Conservation (phyloP, 2,329 filamentous ascomycete genomes). For the Penicillium sp. region DNA sequence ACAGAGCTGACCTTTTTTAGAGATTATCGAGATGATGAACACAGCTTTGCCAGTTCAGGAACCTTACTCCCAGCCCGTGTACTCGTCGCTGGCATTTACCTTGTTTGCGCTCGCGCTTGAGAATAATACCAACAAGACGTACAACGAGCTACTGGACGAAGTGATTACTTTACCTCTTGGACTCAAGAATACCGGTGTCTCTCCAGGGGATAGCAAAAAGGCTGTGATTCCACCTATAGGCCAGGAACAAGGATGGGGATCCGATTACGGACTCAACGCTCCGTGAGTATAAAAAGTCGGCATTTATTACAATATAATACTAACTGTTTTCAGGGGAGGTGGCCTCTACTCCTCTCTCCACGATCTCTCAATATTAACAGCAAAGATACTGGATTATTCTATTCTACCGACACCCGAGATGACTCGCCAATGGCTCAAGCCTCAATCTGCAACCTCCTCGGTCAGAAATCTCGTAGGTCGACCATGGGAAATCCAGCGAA, state of each 20-base stretch:
- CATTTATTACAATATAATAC: too few relatives aligned
- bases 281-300: too few relatives aligned
- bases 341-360: conserved; percentile 34
- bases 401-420: conserved; percentile 22
- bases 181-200: conserved; percentile 22
- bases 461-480: conserved; percentile 30
- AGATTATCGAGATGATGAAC: conserved; percentile 3
- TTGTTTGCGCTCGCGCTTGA: conserved; percentile 35
- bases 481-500: conserved; percentile 38
- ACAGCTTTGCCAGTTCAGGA: conserved; percentile 12
- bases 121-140: conserved; percentile 22
- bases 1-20: not conserved
- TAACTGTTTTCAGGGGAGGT: conserved; percentile 25
- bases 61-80: conserved; percentile 35
- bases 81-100: conserved; percentile 41
- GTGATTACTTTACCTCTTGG: conserved; percentile 23
- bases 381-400: conserved; percentile 27
- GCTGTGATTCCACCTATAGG: conserved; percentile 31
- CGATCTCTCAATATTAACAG: conserved; percentile 29
- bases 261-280: conserved; percentile 30
- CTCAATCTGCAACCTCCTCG: conserved; percentile 28
- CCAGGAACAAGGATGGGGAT: conserved; percentile 26
- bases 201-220: conserved; percentile 26
- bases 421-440: conserved; percentile 35
- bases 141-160: conserved; percentile 19